A percentile compares a stretch with the other conserved stretches of the same genome.
These are phyloP conservation scores for Peronospora destructor DNA, from an alignment of 352 stramenopile genomes.

Conservation along the genomic window DNA sequence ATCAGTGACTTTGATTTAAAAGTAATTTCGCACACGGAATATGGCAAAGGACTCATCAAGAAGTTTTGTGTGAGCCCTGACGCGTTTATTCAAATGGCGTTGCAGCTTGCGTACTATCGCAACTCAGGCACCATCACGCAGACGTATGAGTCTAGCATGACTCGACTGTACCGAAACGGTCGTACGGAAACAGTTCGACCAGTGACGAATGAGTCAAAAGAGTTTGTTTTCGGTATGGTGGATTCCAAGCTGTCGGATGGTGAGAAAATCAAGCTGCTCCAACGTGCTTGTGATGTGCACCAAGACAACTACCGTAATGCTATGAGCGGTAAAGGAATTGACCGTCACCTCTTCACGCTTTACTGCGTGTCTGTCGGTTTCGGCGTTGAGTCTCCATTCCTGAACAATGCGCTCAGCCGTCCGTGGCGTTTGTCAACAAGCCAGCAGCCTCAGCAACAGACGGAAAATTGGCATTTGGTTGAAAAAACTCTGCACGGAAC, in stretches of 20 bases:
- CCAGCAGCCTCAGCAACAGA: constrained; percentile 88
- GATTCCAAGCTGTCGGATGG: constrained; percentile 52
- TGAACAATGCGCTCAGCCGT: constrained; percentile 76
- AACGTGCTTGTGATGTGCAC: constrained; percentile 85
- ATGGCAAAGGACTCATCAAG: constrained; percentile 87
- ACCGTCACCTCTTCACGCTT: constrained; percentile 94
- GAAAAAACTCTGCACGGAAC: constrained; percentile 54
- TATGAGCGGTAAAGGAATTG: constrained; percentile 89
- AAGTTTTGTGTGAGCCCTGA: constrained; percentile 91
- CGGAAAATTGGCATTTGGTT: constrained; percentile 67
- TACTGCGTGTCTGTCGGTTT: constrained; percentile 87
- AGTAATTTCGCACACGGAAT: constrained; percentile 83
- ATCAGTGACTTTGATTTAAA: constrained; percentile 88
- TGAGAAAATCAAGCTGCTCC: constrained; percentile 82
- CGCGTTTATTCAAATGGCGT: constrained; percentile 93
- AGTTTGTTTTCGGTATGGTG: constrained; percentile 87
- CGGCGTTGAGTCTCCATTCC: constrained; percentile 81
- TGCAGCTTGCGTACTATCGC: constrained; percentile 94
- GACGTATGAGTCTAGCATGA: constrained; percentile 97
- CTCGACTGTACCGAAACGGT: constrained; percentile 92
- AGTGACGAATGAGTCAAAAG: constrained; percentile 86
- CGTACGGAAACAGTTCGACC: constrained; percentile 91
- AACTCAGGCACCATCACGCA: constrained; percentile 88
- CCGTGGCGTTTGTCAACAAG: constrained; percentile 86
- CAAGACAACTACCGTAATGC: constrained; percentile 88